Evolutionary conservation across 2,329 filamentous ascomycete species (phyloP).

Genomic region (Dryadomyces quercivorus): DNA sequence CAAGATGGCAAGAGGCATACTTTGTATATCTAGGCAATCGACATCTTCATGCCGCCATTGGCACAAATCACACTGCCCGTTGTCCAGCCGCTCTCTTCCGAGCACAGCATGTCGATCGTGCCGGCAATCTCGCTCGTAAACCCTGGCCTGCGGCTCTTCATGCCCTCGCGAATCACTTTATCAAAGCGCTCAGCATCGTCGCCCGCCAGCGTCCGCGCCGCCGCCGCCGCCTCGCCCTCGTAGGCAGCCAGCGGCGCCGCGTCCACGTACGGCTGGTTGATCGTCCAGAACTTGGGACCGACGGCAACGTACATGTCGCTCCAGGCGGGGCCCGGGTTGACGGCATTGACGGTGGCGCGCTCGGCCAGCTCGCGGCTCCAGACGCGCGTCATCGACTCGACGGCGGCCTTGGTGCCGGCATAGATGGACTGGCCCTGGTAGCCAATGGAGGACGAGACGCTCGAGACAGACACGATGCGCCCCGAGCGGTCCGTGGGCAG

Average conservation of each 20-base stretch:
- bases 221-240: background rate
- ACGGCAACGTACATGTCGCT: conserved; percentile 1
- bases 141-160: conserved; percentile 15
- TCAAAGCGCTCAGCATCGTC: background rate
- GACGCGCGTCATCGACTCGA: conserved; percentile 47
- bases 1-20: too few species aligned
- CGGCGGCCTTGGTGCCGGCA: conserved; percentile 47
- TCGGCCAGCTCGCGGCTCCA: conserved; percentile 48
- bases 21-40: background rate
- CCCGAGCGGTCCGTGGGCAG: conserved; percentile 44
- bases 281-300: background rate
- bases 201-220: background rate
- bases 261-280: conserved; percentile 1
- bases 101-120: conserved; percentile 3
- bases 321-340: conserved; percentile 40
- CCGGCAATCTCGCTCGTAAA: conserved; percentile 2
- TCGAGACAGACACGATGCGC: conserved; percentile 44
- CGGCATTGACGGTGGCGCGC: conserved; percentile 42
- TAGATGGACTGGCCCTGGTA: conserved; percentile 44
- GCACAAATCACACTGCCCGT: conserved; percentile 4
- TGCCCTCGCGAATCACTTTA: background rate
- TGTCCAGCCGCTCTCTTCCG: background rate
- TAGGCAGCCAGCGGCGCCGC: background rate
- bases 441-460: conserved; percentile 37
- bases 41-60: conserved; percentile 5